Base-by-base conservation (phyloP, 345 rosid genomes). In the Brassica nigra region DNA sequence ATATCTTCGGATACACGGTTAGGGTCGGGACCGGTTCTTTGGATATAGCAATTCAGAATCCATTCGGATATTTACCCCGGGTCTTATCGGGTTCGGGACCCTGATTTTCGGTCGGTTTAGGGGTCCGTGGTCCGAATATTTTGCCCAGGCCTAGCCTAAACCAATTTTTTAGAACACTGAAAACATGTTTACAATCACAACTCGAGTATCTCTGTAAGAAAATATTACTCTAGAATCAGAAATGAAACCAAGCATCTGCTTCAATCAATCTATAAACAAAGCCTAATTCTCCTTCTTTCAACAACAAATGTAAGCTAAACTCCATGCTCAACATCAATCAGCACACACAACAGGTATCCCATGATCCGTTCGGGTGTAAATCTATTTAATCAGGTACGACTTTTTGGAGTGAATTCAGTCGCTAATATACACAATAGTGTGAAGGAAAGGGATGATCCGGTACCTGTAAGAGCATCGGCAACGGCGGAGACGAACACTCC, bases 391-490 rank as follows among this genome's bases (percentile, higher is more conserved):
- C 74, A 27, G 7, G 36, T 36, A 36, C 12, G 29, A 30, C 23
- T 4, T 0, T 4, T 7, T 36, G 12, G 52, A 65, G 52, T 63
- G 8, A 11, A 27, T 28, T 2, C 6, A 4, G 4, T 62, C 66
- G 23, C 67, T 33, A 15, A 27, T 2, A 64, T 2, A 64, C 44
- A 70, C 47, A 52, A 18, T 7, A 54, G 1, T 10, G 4, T 47
- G 54, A 47, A 47, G 2, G 54, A 18, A 39, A 33, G 47, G 68
- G 29, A 36, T 9, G 11, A 10, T 39, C 55, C 2, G 9, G 16
- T 85, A 91, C 98, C 97, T 69, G 70, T 82, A 20, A 94, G 88
- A 16, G 77, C 86, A 83, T 89, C 93, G 37, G 94, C 90, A 31
- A 92, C 78, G 82, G 93, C 83, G 42, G 80, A 57, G 71, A 92